Conservation (phyloP, 257 asterid genomes). For the Solanum stenotomum region DNA sequence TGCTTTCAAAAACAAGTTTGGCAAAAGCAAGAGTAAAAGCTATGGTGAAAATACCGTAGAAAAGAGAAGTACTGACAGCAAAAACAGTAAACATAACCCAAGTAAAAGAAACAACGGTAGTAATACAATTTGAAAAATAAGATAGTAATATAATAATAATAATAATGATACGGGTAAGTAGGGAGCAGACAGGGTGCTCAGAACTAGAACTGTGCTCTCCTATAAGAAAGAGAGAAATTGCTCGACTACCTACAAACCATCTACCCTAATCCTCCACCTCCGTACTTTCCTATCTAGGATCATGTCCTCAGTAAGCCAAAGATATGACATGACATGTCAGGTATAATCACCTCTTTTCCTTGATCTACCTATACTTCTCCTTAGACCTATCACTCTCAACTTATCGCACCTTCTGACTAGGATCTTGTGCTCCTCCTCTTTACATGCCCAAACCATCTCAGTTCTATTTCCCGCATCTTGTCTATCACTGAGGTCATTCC, state of each 20-base stretch:
- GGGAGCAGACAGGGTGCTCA: not conserved
- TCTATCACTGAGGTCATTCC: not conserved
- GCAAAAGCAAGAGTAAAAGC: not conserved
- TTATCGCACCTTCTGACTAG: not conserved
- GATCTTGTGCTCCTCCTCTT: not conserved
- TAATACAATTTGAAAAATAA: not conserved
- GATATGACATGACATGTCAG: not conserved
- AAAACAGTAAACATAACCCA: not conserved
- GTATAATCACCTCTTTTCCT: not conserved
- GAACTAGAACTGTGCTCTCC: not conserved
- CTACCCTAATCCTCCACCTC: not conserved
- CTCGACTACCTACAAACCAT: not conserved
- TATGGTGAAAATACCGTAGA: not conserved
- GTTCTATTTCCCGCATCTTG: not conserved
- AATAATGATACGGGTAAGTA: not conserved
- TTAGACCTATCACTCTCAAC: not conserved
- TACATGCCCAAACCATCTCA: not conserved
- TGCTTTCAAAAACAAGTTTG: not conserved
- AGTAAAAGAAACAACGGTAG: not conserved
- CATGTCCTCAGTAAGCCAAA: not conserved
- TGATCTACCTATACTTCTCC: not conserved
- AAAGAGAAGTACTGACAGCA: not conserved
- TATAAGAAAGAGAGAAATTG: not conserved
- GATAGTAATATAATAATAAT: not conserved
- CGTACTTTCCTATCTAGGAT: not conserved